A percentile compares a stretch with the other conserved stretches of the same genome.
phyloP scores from a whole-genome alignment of 345 rosid species.

The Mercurialis annua region DNA sequence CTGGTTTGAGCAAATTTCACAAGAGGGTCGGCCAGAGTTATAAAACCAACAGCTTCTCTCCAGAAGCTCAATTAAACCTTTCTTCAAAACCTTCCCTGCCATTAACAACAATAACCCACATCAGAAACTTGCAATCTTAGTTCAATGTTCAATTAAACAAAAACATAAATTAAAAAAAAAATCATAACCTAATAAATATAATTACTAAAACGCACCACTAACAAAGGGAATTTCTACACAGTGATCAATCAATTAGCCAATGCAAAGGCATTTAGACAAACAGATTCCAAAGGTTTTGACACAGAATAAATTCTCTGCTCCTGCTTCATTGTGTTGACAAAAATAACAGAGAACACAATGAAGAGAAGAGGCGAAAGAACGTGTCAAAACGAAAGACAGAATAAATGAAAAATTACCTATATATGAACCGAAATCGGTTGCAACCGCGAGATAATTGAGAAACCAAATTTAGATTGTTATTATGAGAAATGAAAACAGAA shows the following conservation, averaged over 20 bases:
- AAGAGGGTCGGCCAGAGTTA: constrained; percentile 74
- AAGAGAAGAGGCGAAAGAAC: background rate
- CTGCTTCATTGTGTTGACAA: too few species aligned
- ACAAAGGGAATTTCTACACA: background rate
- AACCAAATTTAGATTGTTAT: background rate
- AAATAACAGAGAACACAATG: background rate
- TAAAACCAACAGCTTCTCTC: constrained; percentile 46
- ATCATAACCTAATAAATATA: background rate
- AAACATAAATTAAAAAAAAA: background rate
- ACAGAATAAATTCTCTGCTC: background rate
- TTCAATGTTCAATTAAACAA: too few species aligned
- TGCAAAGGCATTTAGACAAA: background rate
- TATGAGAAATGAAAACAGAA: too few species aligned
- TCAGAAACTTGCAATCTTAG: constrained; percentile 11
- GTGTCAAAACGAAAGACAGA: background rate
- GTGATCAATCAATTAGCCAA: background rate
- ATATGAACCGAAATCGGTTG: background rate
- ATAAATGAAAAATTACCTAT: background rate
- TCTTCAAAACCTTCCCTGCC: constrained; percentile 27
- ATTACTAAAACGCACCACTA: background rate
- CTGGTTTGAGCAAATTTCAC: constrained; percentile 40
- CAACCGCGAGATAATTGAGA: background rate
- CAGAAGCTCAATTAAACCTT: constrained; percentile 40
- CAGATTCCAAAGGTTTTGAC: background rate
- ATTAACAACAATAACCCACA: background rate